phyloP scores from a whole-genome alignment of 768 basidiomycete species.

The Mycena galericulata region DNA sequence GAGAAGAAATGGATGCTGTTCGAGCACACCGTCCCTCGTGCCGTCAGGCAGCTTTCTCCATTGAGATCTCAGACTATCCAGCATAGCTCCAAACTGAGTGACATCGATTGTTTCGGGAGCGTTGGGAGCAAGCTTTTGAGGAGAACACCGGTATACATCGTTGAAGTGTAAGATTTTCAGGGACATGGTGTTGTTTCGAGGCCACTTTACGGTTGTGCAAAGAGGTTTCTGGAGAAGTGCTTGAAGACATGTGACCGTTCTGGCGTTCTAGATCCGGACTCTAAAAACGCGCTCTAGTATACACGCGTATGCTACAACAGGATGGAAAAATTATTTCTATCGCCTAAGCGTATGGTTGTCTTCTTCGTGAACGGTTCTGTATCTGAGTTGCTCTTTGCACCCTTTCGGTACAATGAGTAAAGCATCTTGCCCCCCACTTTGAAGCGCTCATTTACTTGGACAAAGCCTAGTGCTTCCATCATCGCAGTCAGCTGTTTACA shows the following conservation, averaged over 20 bases:
- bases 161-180: constrained; percentile 74
- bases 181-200: constrained; percentile 36
- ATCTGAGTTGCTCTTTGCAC: constrained; percentile 7
- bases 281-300: not conserved
- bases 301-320: constrained; percentile 38
- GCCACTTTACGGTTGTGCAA: too few relatives aligned
- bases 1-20: not conserved
- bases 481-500: constrained; percentile 66
- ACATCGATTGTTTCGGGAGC: constrained; percentile 82
- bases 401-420: constrained; percentile 85
- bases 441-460: constrained; percentile 69
- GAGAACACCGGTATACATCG: constrained; percentile 85
- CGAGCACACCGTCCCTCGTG: constrained; percentile 56
- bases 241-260: not conserved
- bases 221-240: too few relatives aligned
- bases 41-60: constrained; percentile 55
- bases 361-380: constrained; percentile 63
- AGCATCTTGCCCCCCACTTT: constrained; percentile 83
- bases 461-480: constrained; percentile 76
- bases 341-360: constrained; percentile 68
- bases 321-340: constrained; percentile 86
- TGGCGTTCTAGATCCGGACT: too few relatives aligned
- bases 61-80: constrained; percentile 69
- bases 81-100: constrained; percentile 82
- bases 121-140: constrained; percentile 71